Evolutionary conservation across 495 filamentous ascomycete species (phyloP), one percentile per base, ranked within the genome.

Genomic region (Xylaria intraflava): DNA sequence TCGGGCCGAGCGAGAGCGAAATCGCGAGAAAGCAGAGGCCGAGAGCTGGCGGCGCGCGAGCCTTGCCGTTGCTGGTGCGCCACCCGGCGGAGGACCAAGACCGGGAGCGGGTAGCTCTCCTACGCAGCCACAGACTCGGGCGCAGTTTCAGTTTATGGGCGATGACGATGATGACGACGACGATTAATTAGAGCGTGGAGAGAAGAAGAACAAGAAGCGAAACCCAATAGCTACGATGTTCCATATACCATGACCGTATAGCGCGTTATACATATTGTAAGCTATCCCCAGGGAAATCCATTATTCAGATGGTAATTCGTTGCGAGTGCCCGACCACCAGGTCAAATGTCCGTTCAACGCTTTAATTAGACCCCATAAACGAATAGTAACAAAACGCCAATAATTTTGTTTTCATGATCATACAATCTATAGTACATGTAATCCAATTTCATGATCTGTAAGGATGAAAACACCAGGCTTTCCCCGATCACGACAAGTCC

Each of bases 91-190:
- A 38, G 35, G 16, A 4, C 35, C n/a, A n/a, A n/a, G n/a, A n/a
- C n/a, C n/a, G n/a, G n/a, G n/a, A n/a, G n/a, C n/a, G n/a, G 35
- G 35, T 38, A n/a, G n/a, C 17, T 14, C 23, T 56, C 53, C 36
- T 47, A 56, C 9, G 20, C 54, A 26, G 62, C 41, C 14, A 59
- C 54, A 53, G 31, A 30, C 68, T 41, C 74, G 72, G 58, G 69
- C 66, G 55, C 78, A 78, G 61, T 75, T 79, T 45, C 75, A 73
- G n/a, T 81, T 79, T 52, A 63, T 74, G 57, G 74, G 65, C 19
- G 66, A 69, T 54, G 68, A 78, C 39, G 78, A 82, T 53, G 77
- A 80, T 42, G 77, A 79, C 46, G 77, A 80, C 49, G 74, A 78
- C 8, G 73, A 66, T 19, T 69, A 65, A 40, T 61, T 53, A 17